Evolutionary conservation across 1,139 yeast species (phyloP), one percentile per base, ranked within the genome.

Genomic region (Blastobotrys illinoisensis): DNA sequence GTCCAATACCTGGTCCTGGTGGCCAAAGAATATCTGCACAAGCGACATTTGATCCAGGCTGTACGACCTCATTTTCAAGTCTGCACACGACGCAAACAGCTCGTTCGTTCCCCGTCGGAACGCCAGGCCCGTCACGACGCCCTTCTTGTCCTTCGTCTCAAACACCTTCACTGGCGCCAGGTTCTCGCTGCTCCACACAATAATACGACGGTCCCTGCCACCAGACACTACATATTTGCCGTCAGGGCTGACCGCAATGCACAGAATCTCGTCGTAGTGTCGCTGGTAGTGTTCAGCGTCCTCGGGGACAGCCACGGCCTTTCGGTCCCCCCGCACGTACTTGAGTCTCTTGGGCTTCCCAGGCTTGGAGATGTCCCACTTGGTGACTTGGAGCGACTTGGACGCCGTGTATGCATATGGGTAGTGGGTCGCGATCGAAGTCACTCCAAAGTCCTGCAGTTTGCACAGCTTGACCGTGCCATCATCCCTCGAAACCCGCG

Each of bases 141-240:
- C 89, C 58, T 84, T 77, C 56, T 83, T 78, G 62, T 82, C 86
- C 54, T 78, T 79, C 1, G 93, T 86, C 57, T 86, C 91, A 59
- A 91, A 75, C 5, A 85, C 91, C 66, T 87, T 85, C 52, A 88
- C 74, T 55, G 90, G 84, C 18, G 88, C 76, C 61, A 91, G 74
- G 59, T 82, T 83, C 65, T 88, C 96, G 20, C 86, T 77, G 57
- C 91, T 85, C 96, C 97, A 91, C 48, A 93, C 83, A 47, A 88
- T 81, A 52, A 93, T 77, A 60, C 90, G 79, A 57, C 83, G 80
- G 70, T 91, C 98, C 54, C 77, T 76, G 44, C 97, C 96, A 51
- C 98, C 99, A 1, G 97, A 91, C 9, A 87, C 96, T 6, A 93
- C 85, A 67, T 77, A 87, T 63, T 80, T 84, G 14, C 97, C 97